phyloP scores from a whole-genome alignment of 176 grass and related monocot genomes.

The Tuctoria greenei region DNA sequence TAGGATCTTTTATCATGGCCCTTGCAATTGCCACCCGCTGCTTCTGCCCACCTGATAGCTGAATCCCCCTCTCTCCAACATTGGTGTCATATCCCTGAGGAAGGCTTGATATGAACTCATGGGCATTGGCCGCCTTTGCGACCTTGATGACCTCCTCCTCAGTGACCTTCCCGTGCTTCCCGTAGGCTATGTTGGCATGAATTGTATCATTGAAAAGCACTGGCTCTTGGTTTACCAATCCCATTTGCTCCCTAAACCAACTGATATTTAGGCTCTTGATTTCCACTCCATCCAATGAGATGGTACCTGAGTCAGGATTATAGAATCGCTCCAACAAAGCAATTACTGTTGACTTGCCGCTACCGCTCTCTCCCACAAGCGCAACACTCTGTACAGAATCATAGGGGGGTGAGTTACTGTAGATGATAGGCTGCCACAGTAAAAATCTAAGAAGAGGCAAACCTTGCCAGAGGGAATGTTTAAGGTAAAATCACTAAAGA shows the following conservation, averaged over 20 bases:
- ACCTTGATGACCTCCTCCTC: conserved; percentile 71
- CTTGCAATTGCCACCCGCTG: conserved; percentile 72
- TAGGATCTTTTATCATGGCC: conserved; percentile 74
- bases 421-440: not conserved
- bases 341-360: conserved; percentile 77
- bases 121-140: conserved; percentile 65
- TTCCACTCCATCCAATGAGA: conserved; percentile 62
- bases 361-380: conserved; percentile 82
- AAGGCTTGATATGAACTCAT: conserved; percentile 70
- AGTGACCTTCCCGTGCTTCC: conserved; percentile 53
- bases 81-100: conserved; percentile 73
- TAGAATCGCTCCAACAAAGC: conserved; percentile 78
- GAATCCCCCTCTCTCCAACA: conserved; percentile 68
- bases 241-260: conserved; percentile 73
- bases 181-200: conserved; percentile 69
- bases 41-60: conserved; percentile 84
- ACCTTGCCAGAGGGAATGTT: conserved; percentile 75
- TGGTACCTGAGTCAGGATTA: conserved; percentile 59
- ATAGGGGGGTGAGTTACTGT: not conserved
- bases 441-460: too few species aligned
- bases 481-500: conserved; percentile 62
- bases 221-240: conserved; percentile 78
- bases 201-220: conserved; percentile 81
- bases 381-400: conserved; percentile 52
- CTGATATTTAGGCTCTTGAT: conserved; percentile 60